Evolutionary conservation across 306 rosid genomes (phyloP), one percentile per base, ranked within the genome.

Genomic region (Calophaca sinica): DNA sequence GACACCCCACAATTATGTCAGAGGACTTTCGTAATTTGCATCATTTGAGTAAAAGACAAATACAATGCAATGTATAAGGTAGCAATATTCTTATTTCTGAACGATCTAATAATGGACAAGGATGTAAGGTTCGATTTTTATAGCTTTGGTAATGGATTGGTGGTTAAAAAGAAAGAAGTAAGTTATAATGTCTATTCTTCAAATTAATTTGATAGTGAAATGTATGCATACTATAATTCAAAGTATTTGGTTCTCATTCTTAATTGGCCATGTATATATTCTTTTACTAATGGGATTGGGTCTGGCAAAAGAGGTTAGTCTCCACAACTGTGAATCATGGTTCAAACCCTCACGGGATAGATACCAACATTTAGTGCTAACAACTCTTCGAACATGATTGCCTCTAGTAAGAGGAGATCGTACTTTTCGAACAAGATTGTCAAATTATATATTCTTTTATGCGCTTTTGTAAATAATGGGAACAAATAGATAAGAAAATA

Each of bases 161-260:
- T 73, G 81, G 71, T 73, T 46, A 57, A 67, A 67, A 51, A 31
- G 49, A 71, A 62, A 58, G 61, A 20, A 20, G 1, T 20, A 72
- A 68, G 53, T 76, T 73, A 73, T 46, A 4, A 41, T 70, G 49
- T 68, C 61, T 31, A 36, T 79, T 73, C 72, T 38, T 76, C 20
- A 80, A 68, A 78, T 67, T 75, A 68, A 78, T 67, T 75, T 72
- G 35, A 59, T 44, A 59, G 32, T 61, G 69, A 36, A 20, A 77
- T 65, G 39, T 78, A 38, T 61, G 72, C 31, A 45, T 26, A 58
- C 44, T 9, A 58, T 12, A 29, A 58, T 45, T 38, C 4, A 38
- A 66, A 78, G 87, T 63, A 85, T 89, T 81, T 67, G 84, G 84
- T 85, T 83, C 87, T 76, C 8, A 79, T 76, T 79, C 78, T 62